These are phyloP conservation scores for Xylariaceae sp. DNA, from an alignment of 2,329 filamentous ascomycete species.

Conservation along the genomic window DNA sequence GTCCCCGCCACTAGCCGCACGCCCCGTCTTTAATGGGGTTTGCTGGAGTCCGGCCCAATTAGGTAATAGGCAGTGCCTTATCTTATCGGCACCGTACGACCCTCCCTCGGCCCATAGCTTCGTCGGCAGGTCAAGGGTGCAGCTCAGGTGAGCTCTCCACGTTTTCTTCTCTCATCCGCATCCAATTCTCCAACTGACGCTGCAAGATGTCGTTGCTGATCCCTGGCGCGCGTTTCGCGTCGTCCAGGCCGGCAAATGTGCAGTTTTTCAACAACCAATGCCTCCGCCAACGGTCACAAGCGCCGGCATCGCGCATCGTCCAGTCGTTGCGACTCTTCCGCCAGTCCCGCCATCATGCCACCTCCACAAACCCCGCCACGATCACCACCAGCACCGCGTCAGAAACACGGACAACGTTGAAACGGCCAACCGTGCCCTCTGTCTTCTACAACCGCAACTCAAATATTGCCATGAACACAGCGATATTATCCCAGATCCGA, in stretches of 20 bases:
- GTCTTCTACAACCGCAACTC: slow-evolving; percentile 23
- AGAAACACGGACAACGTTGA: not conserved
- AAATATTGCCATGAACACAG: slow-evolving; percentile 7
- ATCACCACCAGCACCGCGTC: not conserved
- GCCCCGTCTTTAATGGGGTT: not conserved
- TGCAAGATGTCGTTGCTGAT: slow-evolving; percentile 39
- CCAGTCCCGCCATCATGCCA: slow-evolving; percentile 35
- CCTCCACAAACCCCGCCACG: slow-evolving; percentile 21
- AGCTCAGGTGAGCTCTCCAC: not conserved
- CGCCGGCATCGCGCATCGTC: slow-evolving; percentile 37
- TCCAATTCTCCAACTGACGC: not conserved
- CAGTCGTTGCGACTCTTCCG: slow-evolving; percentile 27
- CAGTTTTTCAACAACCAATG: slow-evolving; percentile 48
- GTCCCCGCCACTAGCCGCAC: too few species aligned
- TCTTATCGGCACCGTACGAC: not conserved
- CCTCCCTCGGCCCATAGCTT: not conserved
- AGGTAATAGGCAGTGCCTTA: not conserved
- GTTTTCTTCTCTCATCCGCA: slow-evolving; percentile 1
- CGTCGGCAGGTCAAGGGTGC: too few species aligned
- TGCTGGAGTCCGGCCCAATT: not conserved
- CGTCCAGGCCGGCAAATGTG: slow-evolving; percentile 36
- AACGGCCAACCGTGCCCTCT: slow-evolving; percentile 6
- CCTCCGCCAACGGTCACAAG: slow-evolving; percentile 30
- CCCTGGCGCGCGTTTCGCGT: slow-evolving; percentile 39
- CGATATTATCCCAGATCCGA: not conserved